Conservation (phyloP, 345 rosid species). For the Camelina neglecta region DNA sequence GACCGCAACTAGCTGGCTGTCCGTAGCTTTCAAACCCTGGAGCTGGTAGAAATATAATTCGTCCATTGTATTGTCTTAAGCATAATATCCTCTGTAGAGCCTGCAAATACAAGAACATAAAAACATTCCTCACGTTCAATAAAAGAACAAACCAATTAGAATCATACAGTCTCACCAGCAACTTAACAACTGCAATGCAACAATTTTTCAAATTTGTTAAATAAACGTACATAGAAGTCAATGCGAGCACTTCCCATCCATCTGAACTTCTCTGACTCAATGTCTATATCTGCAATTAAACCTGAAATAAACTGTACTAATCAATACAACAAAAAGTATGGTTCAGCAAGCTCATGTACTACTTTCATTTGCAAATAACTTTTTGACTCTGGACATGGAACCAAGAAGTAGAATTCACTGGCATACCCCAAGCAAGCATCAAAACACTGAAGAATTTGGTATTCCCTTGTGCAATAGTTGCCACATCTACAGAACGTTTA, state of each 20-base stretch:
- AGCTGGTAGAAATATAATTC: slow-evolving; percentile 73
- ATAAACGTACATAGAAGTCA: slow-evolving; percentile 74
- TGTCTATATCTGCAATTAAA: slow-evolving; percentile 90
- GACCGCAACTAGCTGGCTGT: slow-evolving; percentile 53
- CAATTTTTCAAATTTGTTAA: neutral
- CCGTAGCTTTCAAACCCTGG: slow-evolving; percentile 80
- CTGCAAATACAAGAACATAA: slow-evolving; percentile 40
- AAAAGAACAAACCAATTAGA: neutral
- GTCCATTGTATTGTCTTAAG: slow-evolving; percentile 74
- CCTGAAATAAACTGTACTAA: slow-evolving; percentile 53
- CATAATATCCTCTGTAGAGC: slow-evolving; percentile 66
- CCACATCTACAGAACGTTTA: slow-evolving; percentile 76
- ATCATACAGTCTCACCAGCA: slow-evolving; percentile 3
- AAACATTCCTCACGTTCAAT: neutral
- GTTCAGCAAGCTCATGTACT: slow-evolving; percentile 2
- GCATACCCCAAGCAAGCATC: slow-evolving; percentile 97
- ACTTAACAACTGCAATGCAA: slow-evolving; percentile 3
- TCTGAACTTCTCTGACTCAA: slow-evolving; percentile 89
- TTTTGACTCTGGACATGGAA: slow-evolving; percentile 1
- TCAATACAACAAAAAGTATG: neutral
- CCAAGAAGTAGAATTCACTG: neutral
- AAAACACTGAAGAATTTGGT: slow-evolving; percentile 75
- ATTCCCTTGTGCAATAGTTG: slow-evolving; percentile 75
- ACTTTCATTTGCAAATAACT: neutral
- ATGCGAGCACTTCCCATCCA: slow-evolving; percentile 94